A percentile compares a stretch with the other conserved stretches of the same genome.
These are phyloP conservation scores for Colletotrichum eleusines DNA, from an alignment of 2,329 filamentous ascomycete species.

Conservation along the genomic window DNA sequence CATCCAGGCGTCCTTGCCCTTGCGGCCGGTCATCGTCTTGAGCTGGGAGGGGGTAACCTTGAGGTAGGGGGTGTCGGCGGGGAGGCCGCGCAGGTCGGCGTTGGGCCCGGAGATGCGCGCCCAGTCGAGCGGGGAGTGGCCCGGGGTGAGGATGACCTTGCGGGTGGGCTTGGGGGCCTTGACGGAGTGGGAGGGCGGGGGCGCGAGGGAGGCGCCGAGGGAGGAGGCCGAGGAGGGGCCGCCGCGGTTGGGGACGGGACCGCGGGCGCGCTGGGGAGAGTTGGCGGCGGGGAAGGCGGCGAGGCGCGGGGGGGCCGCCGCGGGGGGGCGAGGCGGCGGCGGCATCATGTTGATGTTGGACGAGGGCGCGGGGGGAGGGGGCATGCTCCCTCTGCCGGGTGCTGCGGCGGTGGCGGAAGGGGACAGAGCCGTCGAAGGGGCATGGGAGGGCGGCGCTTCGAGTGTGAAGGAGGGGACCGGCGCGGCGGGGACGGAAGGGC, in stretches of 20 bases:
- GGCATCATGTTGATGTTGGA: slow-evolving; percentile 47
- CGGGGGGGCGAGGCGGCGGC: slow-evolving; percentile 44
- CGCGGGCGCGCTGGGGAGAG: slow-evolving; percentile 45
- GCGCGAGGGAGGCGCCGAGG: slow-evolving; percentile 57
- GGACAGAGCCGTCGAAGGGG: slow-evolving; percentile 34
- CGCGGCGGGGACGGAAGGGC: slow-evolving; percentile 45
- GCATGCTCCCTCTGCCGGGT: slow-evolving; percentile 38
- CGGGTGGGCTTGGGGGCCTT: slow-evolving; percentile 68
- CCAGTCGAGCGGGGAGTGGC: slow-evolving; percentile 97
- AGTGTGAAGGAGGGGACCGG: slow-evolving; percentile 62
- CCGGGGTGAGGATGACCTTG: slow-evolving; percentile 87
- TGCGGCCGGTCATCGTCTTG: slow-evolving; percentile 82
- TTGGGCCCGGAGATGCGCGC: slow-evolving; percentile 77
- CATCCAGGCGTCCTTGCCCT: slow-evolving; percentile 90
- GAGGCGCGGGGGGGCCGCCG: slow-evolving; percentile 36
- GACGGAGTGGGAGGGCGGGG: slow-evolving; percentile 65
- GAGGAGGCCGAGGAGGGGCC: slow-evolving; percentile 44
- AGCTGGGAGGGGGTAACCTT: slow-evolving; percentile 88
- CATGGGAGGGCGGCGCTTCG: slow-evolving; percentile 39
- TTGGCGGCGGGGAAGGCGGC: slow-evolving; percentile 41
- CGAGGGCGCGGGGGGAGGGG: slow-evolving; percentile 32
- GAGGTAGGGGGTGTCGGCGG: slow-evolving; percentile 66
- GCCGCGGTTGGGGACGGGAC: slow-evolving; percentile 52
- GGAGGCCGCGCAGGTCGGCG: slow-evolving; percentile 75
- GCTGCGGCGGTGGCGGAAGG: slow-evolving; percentile 44